Percentiles rank a stretch among this genome's conserved stretches.
phyloP scores from a whole-genome alignment of 2,329 filamentous ascomycete species.

The Alternaria viburni region DNA sequence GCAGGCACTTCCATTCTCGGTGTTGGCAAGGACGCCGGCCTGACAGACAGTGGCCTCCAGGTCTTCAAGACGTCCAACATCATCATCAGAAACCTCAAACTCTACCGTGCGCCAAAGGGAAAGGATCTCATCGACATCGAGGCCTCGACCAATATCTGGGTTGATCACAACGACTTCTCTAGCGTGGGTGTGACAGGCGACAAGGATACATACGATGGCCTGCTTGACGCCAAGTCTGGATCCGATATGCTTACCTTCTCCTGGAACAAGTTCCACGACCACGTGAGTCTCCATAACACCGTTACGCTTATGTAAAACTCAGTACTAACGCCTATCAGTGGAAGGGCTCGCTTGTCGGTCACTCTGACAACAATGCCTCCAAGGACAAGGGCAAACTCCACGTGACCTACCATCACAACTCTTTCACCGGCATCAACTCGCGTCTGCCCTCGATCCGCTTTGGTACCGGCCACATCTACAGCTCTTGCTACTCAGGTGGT shows the following conservation, averaged over 20 bases:
- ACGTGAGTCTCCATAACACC: constrained; percentile 43
- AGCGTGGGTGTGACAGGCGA: constrained; percentile 53
- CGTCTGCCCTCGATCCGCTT: constrained; percentile 69
- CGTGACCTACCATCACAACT: constrained; percentile 72
- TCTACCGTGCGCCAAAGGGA: constrained; percentile 61
- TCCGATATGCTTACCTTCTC: constrained; percentile 66
- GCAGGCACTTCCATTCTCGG: constrained; percentile 45
- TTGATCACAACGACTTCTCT: constrained; percentile 71
- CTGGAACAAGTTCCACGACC: constrained; percentile 60
- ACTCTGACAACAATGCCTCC: constrained; percentile 31
- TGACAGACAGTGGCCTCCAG: constrained; percentile 58
- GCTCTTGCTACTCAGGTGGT: constrained; percentile 52
- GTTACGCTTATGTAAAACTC: background rate
- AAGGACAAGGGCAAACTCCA: constrained; percentile 65
- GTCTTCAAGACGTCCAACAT: constrained; percentile 63
- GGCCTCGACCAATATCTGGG: constrained; percentile 61
- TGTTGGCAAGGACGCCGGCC: constrained; percentile 51
- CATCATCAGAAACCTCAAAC: constrained; percentile 68
- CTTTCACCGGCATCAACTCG: constrained; percentile 68
- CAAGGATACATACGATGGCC: constrained; percentile 43
- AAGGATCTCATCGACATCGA: constrained; percentile 68
- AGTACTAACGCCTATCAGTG: constrained; percentile 43
- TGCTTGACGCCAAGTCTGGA: constrained; percentile 68
- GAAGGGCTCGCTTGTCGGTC: constrained; percentile 67
- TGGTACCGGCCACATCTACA: constrained; percentile 68